Evolutionary conservation across 495 filamentous ascomycete species (phyloP).

Genomic region (Penicillium dipodomyicola): DNA sequence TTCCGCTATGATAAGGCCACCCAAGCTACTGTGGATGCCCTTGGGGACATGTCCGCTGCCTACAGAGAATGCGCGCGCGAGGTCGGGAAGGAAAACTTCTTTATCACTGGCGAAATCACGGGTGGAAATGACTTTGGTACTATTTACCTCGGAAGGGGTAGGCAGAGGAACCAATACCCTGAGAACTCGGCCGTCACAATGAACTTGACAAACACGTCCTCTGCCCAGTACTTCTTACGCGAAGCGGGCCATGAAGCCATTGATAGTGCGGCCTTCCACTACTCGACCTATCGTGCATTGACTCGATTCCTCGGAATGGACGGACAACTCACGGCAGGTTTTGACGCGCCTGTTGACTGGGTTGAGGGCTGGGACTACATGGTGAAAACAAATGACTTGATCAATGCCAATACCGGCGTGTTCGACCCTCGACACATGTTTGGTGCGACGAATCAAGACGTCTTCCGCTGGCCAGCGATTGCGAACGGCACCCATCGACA

Average conservation of each 20-base stretch:
- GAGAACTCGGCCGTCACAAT: constrained; percentile 34
- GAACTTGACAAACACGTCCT: constrained; percentile 44
- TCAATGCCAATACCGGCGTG: constrained; percentile 61
- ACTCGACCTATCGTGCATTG: constrained; percentile 64
- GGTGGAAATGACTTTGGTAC: constrained; percentile 62
- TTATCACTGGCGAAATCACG: constrained; percentile 64
- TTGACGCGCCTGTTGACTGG: constrained; percentile 57
- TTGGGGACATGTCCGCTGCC: constrained; percentile 52
- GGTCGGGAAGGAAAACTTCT: constrained; percentile 62
- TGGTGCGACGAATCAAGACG: constrained; percentile 69
- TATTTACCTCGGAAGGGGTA: constrained; percentile 64
- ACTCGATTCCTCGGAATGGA: constrained; percentile 65
- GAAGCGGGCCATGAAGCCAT: constrained; percentile 56
- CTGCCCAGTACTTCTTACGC: constrained; percentile 55
- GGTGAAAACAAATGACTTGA: constrained; percentile 60
- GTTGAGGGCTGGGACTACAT: constrained; percentile 58
- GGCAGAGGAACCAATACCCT: constrained; percentile 50
- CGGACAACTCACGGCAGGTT: constrained; percentile 58
- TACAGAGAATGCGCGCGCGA: constrained; percentile 55
- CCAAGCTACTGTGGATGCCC: constrained; percentile 62
- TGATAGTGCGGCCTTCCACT: constrained; percentile 67
- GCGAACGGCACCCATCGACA: constrained; percentile 54
- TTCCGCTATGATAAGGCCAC: constrained; percentile 69
- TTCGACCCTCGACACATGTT: constrained; percentile 73
- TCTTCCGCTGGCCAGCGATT: constrained; percentile 73